Base-by-base conservation (phyloP, 202 grass and related monocot species). In the Cymbopogon flexuosus region DNA sequence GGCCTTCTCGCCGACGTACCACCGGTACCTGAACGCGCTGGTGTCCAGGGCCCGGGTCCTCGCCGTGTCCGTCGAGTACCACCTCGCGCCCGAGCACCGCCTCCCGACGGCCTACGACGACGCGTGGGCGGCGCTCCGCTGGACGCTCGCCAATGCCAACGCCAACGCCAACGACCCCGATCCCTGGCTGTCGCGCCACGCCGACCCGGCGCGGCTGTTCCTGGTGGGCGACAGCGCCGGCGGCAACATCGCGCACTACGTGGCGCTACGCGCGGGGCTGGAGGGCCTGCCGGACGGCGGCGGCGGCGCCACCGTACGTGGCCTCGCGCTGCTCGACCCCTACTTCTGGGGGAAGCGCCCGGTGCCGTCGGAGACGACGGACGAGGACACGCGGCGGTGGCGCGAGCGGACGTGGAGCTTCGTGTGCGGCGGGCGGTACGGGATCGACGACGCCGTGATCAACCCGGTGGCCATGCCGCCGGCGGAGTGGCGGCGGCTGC, bases 191-290 rank as follows among this genome's bases (percentile, higher is more conserved):
- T 37, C 77, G 14, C 47, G 77, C 1, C 85, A 79, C 41, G 90
- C 69, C 4, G 93, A 96, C 76, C 10, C 42, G 54, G 5, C 31
- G 5, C 62, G 77, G 0, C 33, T 92, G 5, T 90, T 88, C 88
- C 62, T 92, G 10, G 88, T 23, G 6, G 90, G 93, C 2, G 88
- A 90, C 62, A 92, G 93, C 79, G 90, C 93, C 4, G 90, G 93
- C 11, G 93, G 62, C 9, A 96, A 96, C 86, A 87, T 90, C 40
- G 85, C 84, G 0, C 93, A 93, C 84, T 65, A 85, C 72, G 59
- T 87, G 60, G 90, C 86, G 12, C 61, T 93, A 79, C 87, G 88
- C 66, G 88, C 87, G 31, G 83, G 75, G 23, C n/a, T n/a, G 15
- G 87, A 84, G 14, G 81, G 81, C 4, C 31, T 82, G 1, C 39